A percentile compares a stretch with the other conserved stretches of the same genome.
phyloP scores from a whole-genome alignment of 495 filamentous ascomycete species.

The Penicillium psychrofluorescens region DNA sequence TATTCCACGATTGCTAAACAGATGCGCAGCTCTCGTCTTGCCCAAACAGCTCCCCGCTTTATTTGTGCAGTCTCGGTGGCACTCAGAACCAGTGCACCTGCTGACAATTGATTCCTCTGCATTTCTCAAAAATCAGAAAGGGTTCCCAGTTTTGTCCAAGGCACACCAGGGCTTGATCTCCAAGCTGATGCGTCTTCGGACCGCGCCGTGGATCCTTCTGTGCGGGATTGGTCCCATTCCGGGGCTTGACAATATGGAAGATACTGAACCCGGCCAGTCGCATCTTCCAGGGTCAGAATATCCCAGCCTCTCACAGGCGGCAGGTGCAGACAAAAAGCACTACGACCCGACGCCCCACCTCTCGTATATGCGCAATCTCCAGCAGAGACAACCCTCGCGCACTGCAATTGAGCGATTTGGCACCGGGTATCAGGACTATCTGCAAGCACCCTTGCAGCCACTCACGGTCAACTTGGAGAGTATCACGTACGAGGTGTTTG shows the following conservation, averaged over 20 bases:
- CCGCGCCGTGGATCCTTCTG: slow-evolving; percentile 72
- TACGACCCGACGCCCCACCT: slow-evolving; percentile 62
- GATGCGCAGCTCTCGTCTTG: slow-evolving; percentile 59
- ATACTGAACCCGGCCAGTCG: slow-evolving; percentile 17
- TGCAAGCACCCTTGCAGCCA: slow-evolving; percentile 90
- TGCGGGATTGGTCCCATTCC: slow-evolving; percentile 66
- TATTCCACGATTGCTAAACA: not conserved
- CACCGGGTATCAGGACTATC: slow-evolving; percentile 82
- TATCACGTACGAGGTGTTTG: slow-evolving; percentile 97
- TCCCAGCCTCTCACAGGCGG: slow-evolving; percentile 59
- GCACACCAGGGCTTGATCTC: slow-evolving; percentile 72
- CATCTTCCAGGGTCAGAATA: slow-evolving; percentile 46
- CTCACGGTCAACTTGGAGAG: slow-evolving; percentile 94
- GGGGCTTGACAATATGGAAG: slow-evolving; percentile 37
- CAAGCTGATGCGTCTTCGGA: slow-evolving; percentile 75
- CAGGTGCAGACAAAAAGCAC: slow-evolving; percentile 39
- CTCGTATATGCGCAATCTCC: slow-evolving; percentile 75
- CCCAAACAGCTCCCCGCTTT: slow-evolving; percentile 71
- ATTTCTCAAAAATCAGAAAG: slow-evolving; percentile 72
- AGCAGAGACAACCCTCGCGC: slow-evolving; percentile 67
- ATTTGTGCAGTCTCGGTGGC: slow-evolving; percentile 81
- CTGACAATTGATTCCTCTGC: slow-evolving; percentile 57
- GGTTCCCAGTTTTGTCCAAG: slow-evolving; percentile 77
- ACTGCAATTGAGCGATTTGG: slow-evolving; percentile 62
- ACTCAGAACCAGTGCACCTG: slow-evolving; percentile 81